phyloP scores from a whole-genome alignment of 148 eudicot species.

The Arbutus unedo region DNA sequence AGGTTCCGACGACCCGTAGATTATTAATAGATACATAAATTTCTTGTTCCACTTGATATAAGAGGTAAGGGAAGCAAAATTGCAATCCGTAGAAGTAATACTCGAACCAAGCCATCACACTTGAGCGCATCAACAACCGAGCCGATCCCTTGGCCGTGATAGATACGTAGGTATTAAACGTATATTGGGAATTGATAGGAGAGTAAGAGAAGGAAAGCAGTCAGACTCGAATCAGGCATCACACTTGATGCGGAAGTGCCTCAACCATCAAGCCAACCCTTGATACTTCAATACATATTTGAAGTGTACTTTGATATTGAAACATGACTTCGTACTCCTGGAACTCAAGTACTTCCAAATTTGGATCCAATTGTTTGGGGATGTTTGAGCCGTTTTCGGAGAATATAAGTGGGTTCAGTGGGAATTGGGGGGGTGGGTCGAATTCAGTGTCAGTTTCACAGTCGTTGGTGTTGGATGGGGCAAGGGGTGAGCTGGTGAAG shows the following conservation, averaged over 20 bases:
- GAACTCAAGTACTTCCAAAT: background rate
- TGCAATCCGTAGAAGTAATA: background rate
- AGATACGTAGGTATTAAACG: no score
- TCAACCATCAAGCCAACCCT: no score
- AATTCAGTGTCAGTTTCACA: constrained; percentile 8
- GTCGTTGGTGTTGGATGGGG: constrained; percentile 37
- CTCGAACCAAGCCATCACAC: no score
- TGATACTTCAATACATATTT: background rate
- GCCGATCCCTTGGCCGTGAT: no score
- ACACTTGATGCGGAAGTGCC: no score
- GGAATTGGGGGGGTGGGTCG: constrained; percentile 22
- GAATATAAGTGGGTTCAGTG: constrained; percentile 18
- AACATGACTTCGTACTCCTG: constrained; percentile 24
- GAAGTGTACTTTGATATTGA: background rate
- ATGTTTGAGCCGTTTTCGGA: constrained; percentile 15
- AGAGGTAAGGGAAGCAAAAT: background rate
- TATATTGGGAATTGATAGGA: no score
- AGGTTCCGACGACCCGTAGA: constrained; percentile 35
- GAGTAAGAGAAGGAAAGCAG: no score
- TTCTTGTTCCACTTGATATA: background rate
- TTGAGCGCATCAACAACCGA: no score
- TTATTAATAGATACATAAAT: background rate
- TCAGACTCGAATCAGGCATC: no score
- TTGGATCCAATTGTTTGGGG: constrained; percentile 14
- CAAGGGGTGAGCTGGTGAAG: constrained; percentile 42